Evolutionary conservation across 495 filamentous ascomycete genomes (phyloP).

Genomic region (Haplographium delicatum): DNA sequence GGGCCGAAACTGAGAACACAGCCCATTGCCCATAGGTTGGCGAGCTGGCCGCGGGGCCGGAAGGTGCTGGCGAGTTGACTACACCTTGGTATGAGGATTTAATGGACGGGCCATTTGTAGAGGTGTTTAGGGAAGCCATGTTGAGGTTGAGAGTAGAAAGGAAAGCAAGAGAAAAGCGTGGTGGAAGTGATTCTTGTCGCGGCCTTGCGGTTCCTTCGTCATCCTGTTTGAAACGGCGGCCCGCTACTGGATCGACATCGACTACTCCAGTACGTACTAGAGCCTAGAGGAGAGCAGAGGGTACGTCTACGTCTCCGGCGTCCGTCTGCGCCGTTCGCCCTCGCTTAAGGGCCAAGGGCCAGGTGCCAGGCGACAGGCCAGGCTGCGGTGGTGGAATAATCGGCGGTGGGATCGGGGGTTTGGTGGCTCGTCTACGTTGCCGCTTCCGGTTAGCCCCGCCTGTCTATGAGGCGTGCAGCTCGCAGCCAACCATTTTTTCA

Average conservation of each 20-base stretch:
- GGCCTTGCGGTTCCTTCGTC: conserved; percentile 1
- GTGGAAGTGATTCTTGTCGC: conserved; percentile 5
- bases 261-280: too few relatives aligned
- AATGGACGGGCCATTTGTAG: conserved; percentile 85
- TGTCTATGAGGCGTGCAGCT: not conserved
- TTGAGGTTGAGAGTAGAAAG: conserved; percentile 7
- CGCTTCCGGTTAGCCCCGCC: not conserved
- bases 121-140: conserved; percentile 93
- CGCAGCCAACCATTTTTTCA: conserved; percentile 7
- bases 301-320: too few relatives aligned
- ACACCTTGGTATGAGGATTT: conserved; percentile 87
- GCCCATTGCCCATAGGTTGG: conserved; percentile 83
- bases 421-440: not conserved
- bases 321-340: not conserved
- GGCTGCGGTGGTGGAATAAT: too few relatives aligned
- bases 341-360: too few relatives aligned
- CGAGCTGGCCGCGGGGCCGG: conserved; percentile 57
- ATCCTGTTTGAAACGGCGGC: conserved; percentile 2
- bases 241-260: too few relatives aligned
- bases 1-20: conserved; percentile 84
- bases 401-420: not conserved
- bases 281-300: too few relatives aligned
- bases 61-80: conserved; percentile 63
- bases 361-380: too few relatives aligned
- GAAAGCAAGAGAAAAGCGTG: conserved; percentile 3